phyloP scores from a whole-genome alignment of 176 grass and related monocot species.

The Thalia dealbata region DNA sequence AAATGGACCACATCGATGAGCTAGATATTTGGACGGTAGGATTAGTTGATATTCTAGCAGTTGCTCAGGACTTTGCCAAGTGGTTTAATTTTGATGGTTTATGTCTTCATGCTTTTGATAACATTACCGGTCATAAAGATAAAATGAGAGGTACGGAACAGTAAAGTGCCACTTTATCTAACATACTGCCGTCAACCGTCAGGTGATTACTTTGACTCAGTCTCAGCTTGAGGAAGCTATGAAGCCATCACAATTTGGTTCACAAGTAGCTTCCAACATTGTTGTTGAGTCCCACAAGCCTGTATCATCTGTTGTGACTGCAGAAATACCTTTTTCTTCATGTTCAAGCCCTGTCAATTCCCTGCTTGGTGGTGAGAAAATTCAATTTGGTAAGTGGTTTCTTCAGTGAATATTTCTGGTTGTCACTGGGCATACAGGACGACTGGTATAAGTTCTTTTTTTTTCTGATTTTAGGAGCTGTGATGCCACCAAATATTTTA shows the following conservation, averaged over 20 bases:
- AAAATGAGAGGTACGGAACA: too few relatives aligned
- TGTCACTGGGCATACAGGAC: constrained; percentile 3
- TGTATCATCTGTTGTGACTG: constrained; percentile 28
- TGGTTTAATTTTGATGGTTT: too few relatives aligned
- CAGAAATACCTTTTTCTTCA: constrained; percentile 38
- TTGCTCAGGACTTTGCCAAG: too few relatives aligned
- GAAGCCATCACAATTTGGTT: constrained; percentile 65
- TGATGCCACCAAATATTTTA: constrained; percentile 68
- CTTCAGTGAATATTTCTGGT: constrained; percentile 1
- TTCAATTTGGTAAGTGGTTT: constrained; percentile 86
- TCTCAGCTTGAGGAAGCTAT: constrained; percentile 99
- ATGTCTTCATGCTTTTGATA: too few relatives aligned
- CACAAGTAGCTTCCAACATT: constrained; percentile 35
- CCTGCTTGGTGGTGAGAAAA: constrained; percentile 78
- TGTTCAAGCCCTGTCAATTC: constrained; percentile 70
- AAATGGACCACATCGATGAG: too few relatives aligned
- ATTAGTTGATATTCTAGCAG: too few relatives aligned
- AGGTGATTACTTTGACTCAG: constrained; percentile 95
- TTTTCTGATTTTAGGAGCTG: constrained; percentile 47
- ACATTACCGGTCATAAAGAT: too few relatives aligned
- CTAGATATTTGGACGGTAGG: too few relatives aligned
- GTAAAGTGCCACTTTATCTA: background rate
- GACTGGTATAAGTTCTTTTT: constrained; percentile 17
- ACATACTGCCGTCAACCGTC: constrained; percentile 7
- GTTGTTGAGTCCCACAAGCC: constrained; percentile 50